Percentiles rank a stretch among this genome's conserved stretches.
Conservation (phyloP, 176 grass and related monocot genomes). For the Musa itinerans region DNA sequence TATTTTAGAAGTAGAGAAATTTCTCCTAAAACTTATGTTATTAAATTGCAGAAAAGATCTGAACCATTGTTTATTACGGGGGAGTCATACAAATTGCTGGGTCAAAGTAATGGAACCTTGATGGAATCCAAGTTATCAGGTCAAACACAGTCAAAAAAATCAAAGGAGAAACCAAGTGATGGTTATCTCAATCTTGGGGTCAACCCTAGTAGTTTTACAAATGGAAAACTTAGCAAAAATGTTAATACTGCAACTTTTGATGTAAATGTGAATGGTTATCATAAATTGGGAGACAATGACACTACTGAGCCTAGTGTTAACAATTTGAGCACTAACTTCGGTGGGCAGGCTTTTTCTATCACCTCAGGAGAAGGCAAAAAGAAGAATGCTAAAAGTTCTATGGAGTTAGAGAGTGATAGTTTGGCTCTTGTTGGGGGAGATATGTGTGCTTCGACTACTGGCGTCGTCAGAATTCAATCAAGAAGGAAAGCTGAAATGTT, state of each 20-base stretch:
- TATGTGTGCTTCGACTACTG: slow-evolving; percentile 73
- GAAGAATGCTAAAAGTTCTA: slow-evolving; percentile 25
- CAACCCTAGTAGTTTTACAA: slow-evolving; percentile 36
- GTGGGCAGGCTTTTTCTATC: slow-evolving; percentile 28
- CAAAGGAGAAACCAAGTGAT: slow-evolving; percentile 34
- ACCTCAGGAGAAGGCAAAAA: slow-evolving; percentile 32
- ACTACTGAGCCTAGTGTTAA: slow-evolving; percentile 20
- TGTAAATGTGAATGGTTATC: slow-evolving; percentile 5
- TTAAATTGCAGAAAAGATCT: slow-evolving; percentile 32
- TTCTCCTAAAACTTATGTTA: slow-evolving; percentile 66
- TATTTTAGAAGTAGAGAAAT: slow-evolving; percentile 76
- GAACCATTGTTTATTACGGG: slow-evolving; percentile 25
- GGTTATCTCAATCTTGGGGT: slow-evolving; percentile 39
- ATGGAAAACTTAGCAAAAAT: slow-evolving; percentile 44
- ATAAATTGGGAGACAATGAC: neutral
- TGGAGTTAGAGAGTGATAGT: slow-evolving; percentile 17
- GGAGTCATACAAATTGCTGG: slow-evolving; percentile 29
- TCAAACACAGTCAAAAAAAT: slow-evolving; percentile 27
- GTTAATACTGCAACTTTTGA: slow-evolving; percentile 36
- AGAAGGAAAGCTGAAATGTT: slow-evolving; percentile 99
- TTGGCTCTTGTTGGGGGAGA: slow-evolving; percentile 46
- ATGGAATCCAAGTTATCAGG: slow-evolving; percentile 31
- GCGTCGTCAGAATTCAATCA: slow-evolving; percentile 88
- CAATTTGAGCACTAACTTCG: slow-evolving; percentile 20
- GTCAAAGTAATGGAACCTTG: slow-evolving; percentile 23